Evolutionary conservation across 495 filamentous ascomycete species (phyloP).

Genomic region (Trypethelium eluteriae): DNA sequence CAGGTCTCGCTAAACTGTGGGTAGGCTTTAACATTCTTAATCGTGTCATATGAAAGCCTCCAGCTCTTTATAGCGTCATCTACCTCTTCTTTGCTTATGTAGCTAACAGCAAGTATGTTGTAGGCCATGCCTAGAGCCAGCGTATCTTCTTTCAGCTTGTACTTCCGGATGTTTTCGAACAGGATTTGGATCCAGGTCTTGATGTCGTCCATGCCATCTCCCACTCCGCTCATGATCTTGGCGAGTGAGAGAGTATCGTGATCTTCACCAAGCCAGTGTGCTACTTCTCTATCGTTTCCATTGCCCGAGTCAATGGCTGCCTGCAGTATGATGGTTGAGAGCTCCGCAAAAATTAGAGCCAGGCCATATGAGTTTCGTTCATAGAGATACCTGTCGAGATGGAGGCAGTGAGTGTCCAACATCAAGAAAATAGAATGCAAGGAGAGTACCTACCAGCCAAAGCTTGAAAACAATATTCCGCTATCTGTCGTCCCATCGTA

Average conservation of each 20-base stretch:
- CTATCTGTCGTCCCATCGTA: conserved; percentile 3
- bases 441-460: not conserved
- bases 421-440: not conserved
- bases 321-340: not conserved
- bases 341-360: not conserved
- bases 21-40: not conserved
- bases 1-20: conserved; percentile 5
- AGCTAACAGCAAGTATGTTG: not conserved
- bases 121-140: conserved; percentile 4
- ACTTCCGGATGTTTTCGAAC: conserved; percentile 7
- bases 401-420: not conserved
- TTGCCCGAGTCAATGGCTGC: not conserved
- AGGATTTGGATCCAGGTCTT: conserved; percentile 5
- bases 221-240: not conserved
- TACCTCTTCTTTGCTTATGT: not conserved
- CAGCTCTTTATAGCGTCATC: conserved; percentile 5
- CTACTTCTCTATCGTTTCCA: not conserved
- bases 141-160: not conserved
- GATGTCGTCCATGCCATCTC: conserved; percentile 5
- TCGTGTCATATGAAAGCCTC: conserved; percentile 8
- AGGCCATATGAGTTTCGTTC: not conserved
- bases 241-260: not conserved
- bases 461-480: conserved; percentile 1
- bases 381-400: not conserved
- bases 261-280: conserved; percentile 10